Conservation (phyloP, 2,329 filamentous ascomycete species). For the Talaromyces sp. region DNA sequence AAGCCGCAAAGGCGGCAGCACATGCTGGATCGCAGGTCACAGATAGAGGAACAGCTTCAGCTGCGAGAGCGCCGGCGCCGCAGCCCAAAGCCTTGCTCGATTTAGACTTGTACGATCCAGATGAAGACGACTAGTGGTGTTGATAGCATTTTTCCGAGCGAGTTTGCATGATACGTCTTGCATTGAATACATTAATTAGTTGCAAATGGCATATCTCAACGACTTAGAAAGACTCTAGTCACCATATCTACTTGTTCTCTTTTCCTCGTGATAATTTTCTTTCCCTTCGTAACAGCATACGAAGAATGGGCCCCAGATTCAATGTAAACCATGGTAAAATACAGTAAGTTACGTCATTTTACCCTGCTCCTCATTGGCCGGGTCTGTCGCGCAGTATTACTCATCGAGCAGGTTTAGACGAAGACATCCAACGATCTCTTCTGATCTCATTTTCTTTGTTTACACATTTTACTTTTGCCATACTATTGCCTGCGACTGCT, state of each 20-base stretch:
- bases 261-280: not conserved
- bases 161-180: too few relatives aligned
- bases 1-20: slow-evolving; percentile 31
- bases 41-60: slow-evolving; percentile 15
- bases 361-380: not conserved
- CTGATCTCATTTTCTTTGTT: not conserved
- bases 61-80: slow-evolving; percentile 22
- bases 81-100: slow-evolving; percentile 38
- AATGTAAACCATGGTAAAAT: not conserved
- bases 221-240: too few relatives aligned
- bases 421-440: not conserved
- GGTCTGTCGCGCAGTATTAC: not conserved
- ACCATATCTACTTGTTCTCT: too few relatives aligned
- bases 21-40: slow-evolving; percentile 23
- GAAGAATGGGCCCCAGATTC: too few relatives aligned
- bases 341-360: not conserved
- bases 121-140: slow-evolving; percentile 37
- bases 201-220: too few relatives aligned
- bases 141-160: too few relatives aligned
- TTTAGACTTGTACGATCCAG: slow-evolving; percentile 42
- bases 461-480: not conserved
- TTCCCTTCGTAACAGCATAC: not conserved
- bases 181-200: too few relatives aligned
- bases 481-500: not conserved
- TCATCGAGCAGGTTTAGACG: not conserved